Evolutionary conservation across 2,329 filamentous ascomycete genomes (phyloP).

Genomic region (Paraphoma sp.): DNA sequence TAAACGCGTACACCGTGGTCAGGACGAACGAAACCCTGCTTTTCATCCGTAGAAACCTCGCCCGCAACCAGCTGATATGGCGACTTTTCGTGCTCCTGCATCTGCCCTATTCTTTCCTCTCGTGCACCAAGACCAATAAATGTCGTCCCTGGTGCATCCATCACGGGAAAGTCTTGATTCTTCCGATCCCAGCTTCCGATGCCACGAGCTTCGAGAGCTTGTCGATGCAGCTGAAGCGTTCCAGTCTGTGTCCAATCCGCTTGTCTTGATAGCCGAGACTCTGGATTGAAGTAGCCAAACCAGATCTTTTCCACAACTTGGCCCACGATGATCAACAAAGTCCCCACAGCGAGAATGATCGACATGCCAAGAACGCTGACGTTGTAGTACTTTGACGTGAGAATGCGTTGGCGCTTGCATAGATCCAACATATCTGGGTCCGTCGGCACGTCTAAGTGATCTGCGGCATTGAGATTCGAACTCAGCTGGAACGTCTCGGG

Average conservation of each 20-base stretch:
- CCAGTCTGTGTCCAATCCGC: slow-evolving; percentile 23
- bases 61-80: neutral
- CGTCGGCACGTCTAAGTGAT: slow-evolving; percentile 12
- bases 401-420: slow-evolving; percentile 24
- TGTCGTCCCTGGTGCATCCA: slow-evolving; percentile 7
- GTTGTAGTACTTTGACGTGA: slow-evolving; percentile 16
- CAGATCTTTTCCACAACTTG: slow-evolving; percentile 8
- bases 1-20: too few relatives aligned
- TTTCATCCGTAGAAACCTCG: neutral
- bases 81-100: neutral
- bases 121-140: neutral
- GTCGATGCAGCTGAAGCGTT: slow-evolving; percentile 22
- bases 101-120: neutral
- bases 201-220: slow-evolving; percentile 18
- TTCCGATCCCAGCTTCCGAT: slow-evolving; percentile 20
- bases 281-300: slow-evolving; percentile 20
- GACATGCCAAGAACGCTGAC: slow-evolving; percentile 30
- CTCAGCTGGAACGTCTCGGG: slow-evolving; percentile 21
- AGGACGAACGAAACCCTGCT: too few relatives aligned
- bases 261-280: slow-evolving; percentile 18
- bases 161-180: slow-evolving; percentile 20
- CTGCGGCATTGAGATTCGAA: slow-evolving; percentile 9
- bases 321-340: slow-evolving; percentile 24
- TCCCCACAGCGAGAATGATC: slow-evolving; percentile 25
- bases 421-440: slow-evolving; percentile 15